Conservation (phyloP, 2,329 filamentous ascomycete species). For the Furcasterigmium furcatum region DNA sequence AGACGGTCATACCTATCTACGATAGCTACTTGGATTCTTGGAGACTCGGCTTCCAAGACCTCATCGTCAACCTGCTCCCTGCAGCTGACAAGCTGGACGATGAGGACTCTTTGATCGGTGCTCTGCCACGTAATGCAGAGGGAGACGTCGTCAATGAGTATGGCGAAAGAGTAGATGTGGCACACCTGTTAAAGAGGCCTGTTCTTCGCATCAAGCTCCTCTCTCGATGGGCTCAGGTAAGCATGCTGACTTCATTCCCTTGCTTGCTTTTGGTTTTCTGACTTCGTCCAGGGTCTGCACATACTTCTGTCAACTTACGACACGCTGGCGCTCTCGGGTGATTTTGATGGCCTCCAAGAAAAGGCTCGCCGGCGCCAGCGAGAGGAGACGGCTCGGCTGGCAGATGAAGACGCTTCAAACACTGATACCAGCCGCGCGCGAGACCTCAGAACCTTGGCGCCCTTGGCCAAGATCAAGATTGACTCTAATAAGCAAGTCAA, state of each 20-base stretch:
- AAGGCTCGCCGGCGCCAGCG: slow-evolving; percentile 65
- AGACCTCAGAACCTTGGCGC: slow-evolving; percentile 73
- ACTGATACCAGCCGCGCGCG: slow-evolving; percentile 80
- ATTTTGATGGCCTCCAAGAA: slow-evolving; percentile 70
- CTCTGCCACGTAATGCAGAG: slow-evolving; percentile 57
- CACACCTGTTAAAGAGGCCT: slow-evolving; percentile 86
- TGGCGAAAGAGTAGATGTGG: slow-evolving; percentile 90
- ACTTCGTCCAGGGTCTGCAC: slow-evolving; percentile 60
- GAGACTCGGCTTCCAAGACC: slow-evolving; percentile 90
- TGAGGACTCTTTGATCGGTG: slow-evolving; percentile 56
- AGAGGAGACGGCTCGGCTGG: slow-evolving; percentile 67
- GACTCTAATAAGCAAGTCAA: slow-evolving; percentile 78
- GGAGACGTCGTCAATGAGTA: slow-evolving; percentile 69
- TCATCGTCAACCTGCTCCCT: slow-evolving; percentile 88
- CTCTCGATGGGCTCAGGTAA: slow-evolving; percentile 74
- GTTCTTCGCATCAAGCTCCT: slow-evolving; percentile 86
- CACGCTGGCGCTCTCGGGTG: slow-evolving; percentile 33
- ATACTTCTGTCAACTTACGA: slow-evolving; percentile 47
- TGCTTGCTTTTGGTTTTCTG: slow-evolving; percentile 2
- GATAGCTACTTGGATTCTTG: slow-evolving; percentile 82
- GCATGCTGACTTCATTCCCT: slow-evolving; percentile 3
- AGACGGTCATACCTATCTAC: slow-evolving; percentile 75
- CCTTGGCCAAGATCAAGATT: slow-evolving; percentile 67
- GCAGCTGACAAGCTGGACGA: slow-evolving; percentile 51
- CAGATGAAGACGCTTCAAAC: slow-evolving; percentile 81